These are phyloP conservation scores for Fusarium odoratissimum DNA, from an alignment of 2,329 filamentous ascomycete genomes.

Conservation along the genomic window DNA sequence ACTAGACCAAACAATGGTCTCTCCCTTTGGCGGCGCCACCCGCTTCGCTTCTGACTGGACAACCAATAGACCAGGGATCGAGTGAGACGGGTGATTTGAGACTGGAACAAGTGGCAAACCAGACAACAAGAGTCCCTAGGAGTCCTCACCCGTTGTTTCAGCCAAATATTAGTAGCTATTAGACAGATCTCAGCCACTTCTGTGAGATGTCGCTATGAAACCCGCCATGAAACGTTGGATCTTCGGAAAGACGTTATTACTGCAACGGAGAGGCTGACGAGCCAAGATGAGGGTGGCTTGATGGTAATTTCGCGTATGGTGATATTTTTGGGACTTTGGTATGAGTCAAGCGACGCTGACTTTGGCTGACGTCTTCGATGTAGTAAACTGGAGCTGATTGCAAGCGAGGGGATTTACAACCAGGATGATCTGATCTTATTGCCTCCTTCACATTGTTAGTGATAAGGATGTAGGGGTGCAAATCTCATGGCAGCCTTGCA, in stretches of 20 bases:
- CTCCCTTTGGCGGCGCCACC: slow-evolving; percentile 12
- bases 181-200: slow-evolving; percentile 5
- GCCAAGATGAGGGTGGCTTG: background rate
- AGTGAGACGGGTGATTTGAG: background rate
- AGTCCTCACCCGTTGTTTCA: slow-evolving; percentile 8
- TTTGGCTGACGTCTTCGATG: background rate
- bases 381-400: background rate
- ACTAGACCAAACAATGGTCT: slow-evolving; percentile 6
- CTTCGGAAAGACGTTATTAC: background rate
- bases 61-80: background rate
- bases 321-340: background rate
- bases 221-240: slow-evolving; percentile 6
- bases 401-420: background rate
- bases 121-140: background rate
- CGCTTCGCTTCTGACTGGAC: slow-evolving; percentile 9
- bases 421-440: background rate
- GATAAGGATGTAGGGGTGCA: slow-evolving; percentile 3
- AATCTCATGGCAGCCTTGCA: background rate
- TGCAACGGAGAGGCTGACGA: background rate
- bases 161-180: background rate
- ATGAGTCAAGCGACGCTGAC: background rate
- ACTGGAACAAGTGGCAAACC: background rate
- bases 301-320: background rate
- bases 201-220: slow-evolving; percentile 12
- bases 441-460: background rate